Conservation (phyloP, 371 early-diverging fungal species). For the Mucor ambiguus region DNA sequence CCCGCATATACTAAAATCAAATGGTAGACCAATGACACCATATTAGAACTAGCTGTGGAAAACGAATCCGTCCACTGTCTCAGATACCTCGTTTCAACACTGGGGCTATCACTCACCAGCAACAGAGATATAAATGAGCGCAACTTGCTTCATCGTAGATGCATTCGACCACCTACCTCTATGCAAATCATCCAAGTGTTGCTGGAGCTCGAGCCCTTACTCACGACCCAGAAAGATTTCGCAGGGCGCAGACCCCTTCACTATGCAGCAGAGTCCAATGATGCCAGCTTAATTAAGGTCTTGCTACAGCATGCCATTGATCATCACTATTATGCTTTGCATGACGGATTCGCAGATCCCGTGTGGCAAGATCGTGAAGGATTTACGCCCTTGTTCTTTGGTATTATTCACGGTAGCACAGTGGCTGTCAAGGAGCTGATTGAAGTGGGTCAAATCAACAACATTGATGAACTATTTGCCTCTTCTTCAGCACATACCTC, state of each 20-base stretch:
- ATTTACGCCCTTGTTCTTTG: slow-evolving; percentile 70
- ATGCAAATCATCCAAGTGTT: slow-evolving; percentile 19
- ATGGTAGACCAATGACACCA: slow-evolving; percentile 51
- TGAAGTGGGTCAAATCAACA: slow-evolving; percentile 53
- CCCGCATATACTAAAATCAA: no score
- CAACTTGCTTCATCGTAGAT: slow-evolving; percentile 63
- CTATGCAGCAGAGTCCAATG: slow-evolving; percentile 66
- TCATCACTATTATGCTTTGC: slow-evolving; percentile 40
- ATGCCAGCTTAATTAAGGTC: slow-evolving; percentile 41
- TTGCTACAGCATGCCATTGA: slow-evolving; percentile 52
- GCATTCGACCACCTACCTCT: slow-evolving; percentile 46
- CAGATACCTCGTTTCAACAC: slow-evolving; percentile 41
- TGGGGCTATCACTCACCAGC: slow-evolving; percentile 39
- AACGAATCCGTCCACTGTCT: slow-evolving; percentile 51
- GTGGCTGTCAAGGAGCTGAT: slow-evolving; percentile 55
- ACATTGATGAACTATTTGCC: slow-evolving; percentile 53
- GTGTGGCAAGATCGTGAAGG: slow-evolving; percentile 72
- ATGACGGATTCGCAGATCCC: slow-evolving; percentile 43
- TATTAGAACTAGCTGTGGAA: slow-evolving; percentile 59
- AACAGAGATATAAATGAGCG: slow-evolving; percentile 66
- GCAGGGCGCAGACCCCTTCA: slow-evolving; percentile 71
- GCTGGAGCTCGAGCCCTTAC: slow-evolving; percentile 22
- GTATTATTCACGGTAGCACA: slow-evolving; percentile 64
- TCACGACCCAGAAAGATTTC: slow-evolving; percentile 52
- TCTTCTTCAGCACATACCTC: not conserved